Conservation (phyloP, 2,329 filamentous ascomycete genomes). For the Stagonosporopsis chrysanthemi region DNA sequence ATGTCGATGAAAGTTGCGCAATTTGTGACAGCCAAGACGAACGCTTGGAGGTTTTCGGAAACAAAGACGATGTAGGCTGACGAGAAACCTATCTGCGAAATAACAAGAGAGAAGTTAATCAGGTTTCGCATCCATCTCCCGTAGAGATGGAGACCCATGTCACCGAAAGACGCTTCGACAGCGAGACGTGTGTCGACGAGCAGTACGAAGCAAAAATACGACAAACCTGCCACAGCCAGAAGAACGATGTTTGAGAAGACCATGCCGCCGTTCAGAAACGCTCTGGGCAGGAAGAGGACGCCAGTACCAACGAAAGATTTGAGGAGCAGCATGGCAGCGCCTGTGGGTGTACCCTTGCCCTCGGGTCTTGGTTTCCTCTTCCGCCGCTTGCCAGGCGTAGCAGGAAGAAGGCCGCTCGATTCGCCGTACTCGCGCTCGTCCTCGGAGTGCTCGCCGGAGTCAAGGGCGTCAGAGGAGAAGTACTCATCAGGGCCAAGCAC, state of each 20-base stretch:
- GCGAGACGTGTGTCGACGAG: slow-evolving; percentile 85
- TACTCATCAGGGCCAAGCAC: slow-evolving; percentile 87
- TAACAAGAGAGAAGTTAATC: slow-evolving; percentile 89
- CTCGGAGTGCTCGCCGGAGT: slow-evolving; percentile 61
- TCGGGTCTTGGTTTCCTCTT: slow-evolving; percentile 79
- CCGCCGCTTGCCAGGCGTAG: slow-evolving; percentile 69
- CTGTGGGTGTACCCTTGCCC: slow-evolving; percentile 79
- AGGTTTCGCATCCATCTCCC: slow-evolving; percentile 87
- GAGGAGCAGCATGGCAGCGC: slow-evolving; percentile 83
- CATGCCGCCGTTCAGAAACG: slow-evolving; percentile 97
- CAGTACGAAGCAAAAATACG: slow-evolving; percentile 97
- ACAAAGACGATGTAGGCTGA: slow-evolving; percentile 97
- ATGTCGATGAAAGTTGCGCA: slow-evolving; percentile 87
- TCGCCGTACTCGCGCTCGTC: slow-evolving; percentile 80
- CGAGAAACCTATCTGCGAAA: slow-evolving; percentile 95
- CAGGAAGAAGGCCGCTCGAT: slow-evolving; percentile 75
- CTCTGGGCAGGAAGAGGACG: slow-evolving; percentile 89
- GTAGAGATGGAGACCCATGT: slow-evolving; percentile 91
- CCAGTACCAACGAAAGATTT: slow-evolving; percentile 99
- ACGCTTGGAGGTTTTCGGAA: slow-evolving; percentile 92
- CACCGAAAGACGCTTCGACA: slow-evolving; percentile 94
- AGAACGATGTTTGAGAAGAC: slow-evolving; percentile 92
- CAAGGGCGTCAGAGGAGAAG: slow-evolving; percentile 79
- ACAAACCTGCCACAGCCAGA: slow-evolving; percentile 82
- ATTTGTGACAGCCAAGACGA: slow-evolving; percentile 88